These are phyloP conservation scores for Plantago ovata DNA, from an alignment of 257 asterid genomes.

Conservation along the genomic window DNA sequence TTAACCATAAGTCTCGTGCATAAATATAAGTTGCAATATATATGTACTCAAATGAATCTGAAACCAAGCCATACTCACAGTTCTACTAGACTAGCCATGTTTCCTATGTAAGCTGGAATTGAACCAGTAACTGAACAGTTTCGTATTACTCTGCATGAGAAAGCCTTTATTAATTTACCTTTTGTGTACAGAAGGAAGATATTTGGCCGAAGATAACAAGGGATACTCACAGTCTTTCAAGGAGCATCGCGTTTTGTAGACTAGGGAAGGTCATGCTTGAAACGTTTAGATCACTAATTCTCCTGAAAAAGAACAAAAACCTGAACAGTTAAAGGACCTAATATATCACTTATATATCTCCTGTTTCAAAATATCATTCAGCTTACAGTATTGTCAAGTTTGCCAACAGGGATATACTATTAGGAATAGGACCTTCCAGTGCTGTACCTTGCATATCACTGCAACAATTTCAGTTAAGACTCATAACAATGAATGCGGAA, in stretches of 20 bases:
- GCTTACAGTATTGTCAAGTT: conserved; percentile 55
- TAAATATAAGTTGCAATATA: not conserved
- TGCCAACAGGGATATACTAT: conserved; percentile 40
- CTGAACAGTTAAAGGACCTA: not conserved
- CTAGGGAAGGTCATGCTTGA: conserved; percentile 48
- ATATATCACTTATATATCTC: not conserved
- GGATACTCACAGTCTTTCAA: conserved; percentile 48
- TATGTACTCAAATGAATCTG: not conserved
- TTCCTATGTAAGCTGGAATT: conserved; percentile 53
- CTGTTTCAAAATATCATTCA: conserved; percentile 10
- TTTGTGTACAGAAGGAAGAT: not conserved
- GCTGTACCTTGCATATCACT: conserved; percentile 80
- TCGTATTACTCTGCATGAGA: conserved; percentile 59
- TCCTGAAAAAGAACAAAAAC: conserved; percentile 40
- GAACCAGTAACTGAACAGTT: conserved; percentile 70
- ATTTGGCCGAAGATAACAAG: conserved; percentile 4
- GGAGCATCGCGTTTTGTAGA: conserved; percentile 29
- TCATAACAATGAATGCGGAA: not conserved
- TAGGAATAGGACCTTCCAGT: conserved; percentile 78
- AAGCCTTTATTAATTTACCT: conserved; percentile 15
- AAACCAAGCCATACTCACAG: conserved; percentile 46
- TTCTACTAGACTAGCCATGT: conserved; percentile 21
- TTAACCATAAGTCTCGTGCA: conserved; percentile 13
- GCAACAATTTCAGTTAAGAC: conserved; percentile 24
- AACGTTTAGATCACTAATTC: conserved; percentile 64